Base-by-base conservation (phyloP, 2,329 filamentous ascomycete genomes). In the Cordyceps tenuipes region DNA sequence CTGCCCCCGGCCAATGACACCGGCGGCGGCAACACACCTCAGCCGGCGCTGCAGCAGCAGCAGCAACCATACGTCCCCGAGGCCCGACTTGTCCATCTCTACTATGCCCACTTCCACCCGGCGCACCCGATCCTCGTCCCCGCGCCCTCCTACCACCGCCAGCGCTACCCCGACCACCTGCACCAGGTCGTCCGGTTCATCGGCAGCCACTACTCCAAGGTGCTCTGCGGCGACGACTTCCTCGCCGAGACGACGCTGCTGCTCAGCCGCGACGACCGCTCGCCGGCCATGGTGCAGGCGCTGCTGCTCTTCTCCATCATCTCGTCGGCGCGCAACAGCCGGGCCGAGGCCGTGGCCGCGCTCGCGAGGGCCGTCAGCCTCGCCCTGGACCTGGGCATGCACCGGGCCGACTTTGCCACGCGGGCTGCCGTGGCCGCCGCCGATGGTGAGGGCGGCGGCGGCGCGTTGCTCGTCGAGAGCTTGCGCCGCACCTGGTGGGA, bases 121-220 rank as follows among this genome's bases (percentile, higher is more conserved):
- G 34, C 51, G 13, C 51, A 53, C 41, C 51, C 51, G 10, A 53
- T 53, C 8, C 51, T 53, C 8, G 51, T 43, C 12, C 51, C 51
- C 5, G 51, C 51, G 5, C 34, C 51, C 6, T 43, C 15, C 10
- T 53, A 43, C 19, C n/a, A n/a, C 19, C 19, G 51, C 31, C 34
- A 43, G 1, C 19, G 41, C 2, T 17, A 53, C 19, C 51, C 51
- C 51, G 51, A 53, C 36, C 43, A 53, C 36, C 29, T 53, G 36
- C 34, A 53, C 21, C 51, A 53, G 8, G 51, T 53, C 4, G 51
- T 53, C 9, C 51, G 51, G 1, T 53, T 53, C 51, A 53, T 53
- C 51, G 51, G 51, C 8, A 53, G 51, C 51, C 51, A 53, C 51
- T 43, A 53, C 36, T 53, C 51, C 6, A 53, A 53, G 26, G 51